These are phyloP conservation scores for Xylaria sp. DNA, from an alignment of 2,329 filamentous ascomycete genomes.

Conservation along the genomic window DNA sequence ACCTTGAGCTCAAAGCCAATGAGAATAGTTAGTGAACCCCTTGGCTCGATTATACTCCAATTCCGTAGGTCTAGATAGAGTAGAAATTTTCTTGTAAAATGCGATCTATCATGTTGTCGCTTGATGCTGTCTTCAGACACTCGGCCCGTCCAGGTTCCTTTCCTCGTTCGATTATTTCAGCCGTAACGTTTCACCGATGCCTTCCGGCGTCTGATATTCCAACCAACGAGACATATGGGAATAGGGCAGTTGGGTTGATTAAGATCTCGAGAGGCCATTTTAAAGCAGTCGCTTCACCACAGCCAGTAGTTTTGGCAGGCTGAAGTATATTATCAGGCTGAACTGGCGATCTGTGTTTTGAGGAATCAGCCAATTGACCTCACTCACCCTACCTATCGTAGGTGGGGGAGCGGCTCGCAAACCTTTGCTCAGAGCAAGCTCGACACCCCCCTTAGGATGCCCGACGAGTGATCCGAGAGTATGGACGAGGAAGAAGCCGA, in stretches of 20 bases:
- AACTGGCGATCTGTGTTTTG: constrained; percentile 9
- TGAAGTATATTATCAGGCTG: not conserved
- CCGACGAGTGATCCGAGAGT: no score
- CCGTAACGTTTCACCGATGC: constrained; percentile 6
- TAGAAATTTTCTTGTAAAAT: not conserved
- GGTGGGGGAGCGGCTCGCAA: not conserved
- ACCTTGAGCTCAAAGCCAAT: not conserved
- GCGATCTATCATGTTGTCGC: not conserved
- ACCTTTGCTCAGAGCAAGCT: no score
- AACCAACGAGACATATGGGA: constrained; percentile 7
- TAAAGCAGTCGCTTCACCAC: not conserved
- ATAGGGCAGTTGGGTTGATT: not conserved
- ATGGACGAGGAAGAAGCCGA: no score
- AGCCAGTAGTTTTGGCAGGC: not conserved
- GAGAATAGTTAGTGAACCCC: not conserved
- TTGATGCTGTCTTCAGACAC: not conserved
- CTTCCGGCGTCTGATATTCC: constrained; percentile 11
- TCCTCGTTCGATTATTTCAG: not conserved
- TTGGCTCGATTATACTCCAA: not conserved
- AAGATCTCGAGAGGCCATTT: constrained; percentile 15
- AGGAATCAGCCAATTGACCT: constrained; percentile 5
- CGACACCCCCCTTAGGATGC: no score
- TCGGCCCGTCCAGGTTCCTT: not conserved
- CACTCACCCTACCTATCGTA: not conserved
- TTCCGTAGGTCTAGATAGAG: not conserved